A percentile compares a stretch with the other conserved stretches of the same genome.
Evolutionary conservation across 371 early-diverging fungal species (phyloP).

Genomic region (Actinomucor elegans): DNA sequence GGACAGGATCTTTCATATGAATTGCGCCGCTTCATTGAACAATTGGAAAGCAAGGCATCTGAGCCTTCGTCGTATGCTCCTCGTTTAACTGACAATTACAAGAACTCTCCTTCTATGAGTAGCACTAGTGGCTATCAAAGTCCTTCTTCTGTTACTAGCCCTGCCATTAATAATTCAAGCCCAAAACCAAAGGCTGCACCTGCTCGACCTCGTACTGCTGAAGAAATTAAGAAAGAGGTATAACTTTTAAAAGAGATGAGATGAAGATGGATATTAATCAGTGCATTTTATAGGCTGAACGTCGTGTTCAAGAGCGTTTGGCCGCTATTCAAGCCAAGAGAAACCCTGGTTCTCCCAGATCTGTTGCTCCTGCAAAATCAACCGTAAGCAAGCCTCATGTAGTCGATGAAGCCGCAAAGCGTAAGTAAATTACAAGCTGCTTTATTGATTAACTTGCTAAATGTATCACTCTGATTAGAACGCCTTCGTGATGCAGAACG

Average conservation of each 20-base stretch:
- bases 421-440: constrained; percentile 14
- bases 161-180: constrained; percentile 7
- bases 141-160: constrained; percentile 7
- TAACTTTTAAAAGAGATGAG: too few relatives aligned
- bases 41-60: constrained; percentile 28
- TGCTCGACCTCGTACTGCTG: constrained; percentile 46
- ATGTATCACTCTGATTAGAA: constrained; percentile 8
- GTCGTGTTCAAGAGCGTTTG: constrained; percentile 54
- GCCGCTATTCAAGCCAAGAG: constrained; percentile 44
- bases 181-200: constrained; percentile 22
- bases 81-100: not conserved
- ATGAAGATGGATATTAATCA: too few relatives aligned
- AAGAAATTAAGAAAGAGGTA: constrained; percentile 55
- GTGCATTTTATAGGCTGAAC: constrained; percentile 42
- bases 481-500: constrained; percentile 40
- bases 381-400: constrained; percentile 28
- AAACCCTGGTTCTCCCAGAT: constrained; percentile 18
- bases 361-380: constrained; percentile 13
- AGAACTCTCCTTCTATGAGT: not conserved
- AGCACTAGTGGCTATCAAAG: constrained; percentile 11
- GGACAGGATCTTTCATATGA: constrained; percentile 49
- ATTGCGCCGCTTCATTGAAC: constrained; percentile 45
- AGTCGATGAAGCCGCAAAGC: constrained; percentile 39
- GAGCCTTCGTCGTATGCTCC: constrained; percentile 6
- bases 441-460: not conserved